Percentiles rank a stretch among this genome's conserved stretches.
phyloP scores from a whole-genome alignment of 495 filamentous ascomycete species.

The Neurospora pannonica region DNA sequence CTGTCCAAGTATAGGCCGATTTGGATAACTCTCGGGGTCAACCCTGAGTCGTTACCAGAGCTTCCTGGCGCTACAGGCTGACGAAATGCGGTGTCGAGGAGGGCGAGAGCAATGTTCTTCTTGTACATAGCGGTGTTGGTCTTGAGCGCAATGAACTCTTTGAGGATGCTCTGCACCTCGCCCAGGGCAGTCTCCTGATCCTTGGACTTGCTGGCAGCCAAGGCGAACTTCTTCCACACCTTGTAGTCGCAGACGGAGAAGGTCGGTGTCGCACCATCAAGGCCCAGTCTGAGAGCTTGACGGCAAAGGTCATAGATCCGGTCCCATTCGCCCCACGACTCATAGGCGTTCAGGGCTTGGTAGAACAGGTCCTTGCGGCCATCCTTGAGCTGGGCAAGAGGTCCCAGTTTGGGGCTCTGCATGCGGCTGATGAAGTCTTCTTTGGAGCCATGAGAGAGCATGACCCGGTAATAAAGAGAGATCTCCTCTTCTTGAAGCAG shows the following conservation, averaged over 20 bases:
- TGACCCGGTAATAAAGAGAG: slow-evolving; percentile 23
- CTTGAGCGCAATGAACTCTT: slow-evolving; percentile 18
- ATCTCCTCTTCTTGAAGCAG: slow-evolving; percentile 27
- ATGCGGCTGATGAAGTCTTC: slow-evolving; percentile 20
- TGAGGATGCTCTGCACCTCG: slow-evolving; percentile 18
- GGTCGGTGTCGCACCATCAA: slow-evolving; percentile 13
- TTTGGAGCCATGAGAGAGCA: slow-evolving; percentile 19
- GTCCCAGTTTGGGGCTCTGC: slow-evolving; percentile 19
- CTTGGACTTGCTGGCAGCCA: slow-evolving; percentile 20
- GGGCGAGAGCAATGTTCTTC: slow-evolving; percentile 22
- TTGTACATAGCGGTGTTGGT: slow-evolving; percentile 22
- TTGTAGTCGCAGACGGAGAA: slow-evolving; percentile 27
- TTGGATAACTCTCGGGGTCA: slow-evolving; percentile 20
- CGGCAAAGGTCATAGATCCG: slow-evolving; percentile 23
- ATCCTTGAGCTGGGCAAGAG: slow-evolving; percentile 19
- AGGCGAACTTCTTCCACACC: slow-evolving; percentile 20
- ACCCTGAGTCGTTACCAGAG: slow-evolving; percentile 2
- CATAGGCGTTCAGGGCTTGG: slow-evolving; percentile 17
- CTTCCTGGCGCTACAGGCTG: slow-evolving; percentile 3
- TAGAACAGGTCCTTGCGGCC: slow-evolving; percentile 25
- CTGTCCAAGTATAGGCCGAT: slow-evolving; percentile 23
- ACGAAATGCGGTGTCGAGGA: slow-evolving; percentile 16
- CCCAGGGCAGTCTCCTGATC: slow-evolving; percentile 19
- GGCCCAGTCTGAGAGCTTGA: slow-evolving; percentile 14
- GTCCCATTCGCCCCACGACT: slow-evolving; percentile 24